Conservation (phyloP, 2,329 filamentous ascomycete species). For the Mollisiaceae sp. region DNA sequence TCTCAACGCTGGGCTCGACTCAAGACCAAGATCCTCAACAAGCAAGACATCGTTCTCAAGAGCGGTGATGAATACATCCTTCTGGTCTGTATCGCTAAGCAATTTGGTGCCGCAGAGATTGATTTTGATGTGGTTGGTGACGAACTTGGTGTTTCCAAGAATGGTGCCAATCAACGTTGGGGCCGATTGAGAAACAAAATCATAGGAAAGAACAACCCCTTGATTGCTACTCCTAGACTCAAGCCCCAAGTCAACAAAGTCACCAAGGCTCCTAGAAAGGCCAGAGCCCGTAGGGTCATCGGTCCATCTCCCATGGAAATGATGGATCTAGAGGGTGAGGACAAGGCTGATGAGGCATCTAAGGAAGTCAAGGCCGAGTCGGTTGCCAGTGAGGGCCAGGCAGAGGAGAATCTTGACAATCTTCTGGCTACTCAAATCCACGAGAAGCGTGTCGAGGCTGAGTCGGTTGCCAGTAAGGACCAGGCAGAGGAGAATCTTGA, state of each 20-base stretch:
- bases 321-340: no score
- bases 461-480: not conserved
- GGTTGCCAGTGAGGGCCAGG: not conserved
- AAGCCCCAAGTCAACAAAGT: not conserved
- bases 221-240: not conserved
- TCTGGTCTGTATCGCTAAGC: not conserved
- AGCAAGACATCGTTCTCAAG: not conserved
- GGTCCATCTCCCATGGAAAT: not conserved
- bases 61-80: not conserved
- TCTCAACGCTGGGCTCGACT: conserved; percentile 3
- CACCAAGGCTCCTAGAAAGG: not conserved
- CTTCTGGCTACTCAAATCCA: not conserved
- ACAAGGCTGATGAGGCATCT: not conserved
- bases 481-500: not conserved
- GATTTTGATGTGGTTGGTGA: not conserved
- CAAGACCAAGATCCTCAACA: conserved; percentile 1
- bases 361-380: not conserved
- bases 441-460: not conserved
- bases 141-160: not conserved
- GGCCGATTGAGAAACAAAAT: not conserved
- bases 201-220: not conserved
- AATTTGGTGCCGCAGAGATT: not conserved
- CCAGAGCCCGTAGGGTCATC: not conserved
- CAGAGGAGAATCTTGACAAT: not conserved
- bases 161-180: conserved; percentile 1